Evolutionary conservation across 305 asterid genomes (phyloP), one percentile per base, ranked within the genome.

Genomic region (Fraxinus latifolia): DNA sequence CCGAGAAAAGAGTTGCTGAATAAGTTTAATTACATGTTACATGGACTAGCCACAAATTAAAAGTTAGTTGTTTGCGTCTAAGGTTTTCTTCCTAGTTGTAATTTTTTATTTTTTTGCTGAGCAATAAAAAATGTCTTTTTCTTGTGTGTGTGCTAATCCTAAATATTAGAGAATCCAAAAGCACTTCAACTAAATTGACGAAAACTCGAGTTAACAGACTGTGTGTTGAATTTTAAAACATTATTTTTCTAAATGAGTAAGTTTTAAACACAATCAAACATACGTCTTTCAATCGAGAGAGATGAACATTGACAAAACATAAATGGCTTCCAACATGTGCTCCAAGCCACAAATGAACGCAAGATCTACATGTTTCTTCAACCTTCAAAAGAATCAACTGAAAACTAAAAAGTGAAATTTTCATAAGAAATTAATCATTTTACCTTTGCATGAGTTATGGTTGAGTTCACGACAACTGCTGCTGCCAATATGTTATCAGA

Each of bases 401-500:
- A 67, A 53, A 78, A 47, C 23, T n/a, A n/a, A 29, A 29, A 58
- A 19, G 53, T 17, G 29, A 58, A 21, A 7, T 55, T 39, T 31
- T 77, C 14, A 19, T 55, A n/a, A 55, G 67, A 58, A 36, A 74
- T 17, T 74, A n/a, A 50, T 19, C 21, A 74, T 32, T 33, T 76
- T 68, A 83, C 89, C 87, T 89, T 89, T 12, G 94, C 94, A 79
- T 90, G 93, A 34, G 91, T 83, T 74, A 90, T 81, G 1, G 96
- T 92, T 29, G 97, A 94, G 92, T 92, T 90, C 78, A 91, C 91
- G 31, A 91, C 96, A 29, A 87, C 97, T 9, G 96, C 88, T n/a
- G 91, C 93, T 12, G 95, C 97, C 80, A 93, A 84, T 58, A 89
- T 73, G 81, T 93, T 93, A 82, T 93, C 97, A 36, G 42, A 36